These are phyloP conservation scores for Phytopythium chamaehyphon DNA, from an alignment of 352 stramenopile genomes.

Conservation along the genomic window DNA sequence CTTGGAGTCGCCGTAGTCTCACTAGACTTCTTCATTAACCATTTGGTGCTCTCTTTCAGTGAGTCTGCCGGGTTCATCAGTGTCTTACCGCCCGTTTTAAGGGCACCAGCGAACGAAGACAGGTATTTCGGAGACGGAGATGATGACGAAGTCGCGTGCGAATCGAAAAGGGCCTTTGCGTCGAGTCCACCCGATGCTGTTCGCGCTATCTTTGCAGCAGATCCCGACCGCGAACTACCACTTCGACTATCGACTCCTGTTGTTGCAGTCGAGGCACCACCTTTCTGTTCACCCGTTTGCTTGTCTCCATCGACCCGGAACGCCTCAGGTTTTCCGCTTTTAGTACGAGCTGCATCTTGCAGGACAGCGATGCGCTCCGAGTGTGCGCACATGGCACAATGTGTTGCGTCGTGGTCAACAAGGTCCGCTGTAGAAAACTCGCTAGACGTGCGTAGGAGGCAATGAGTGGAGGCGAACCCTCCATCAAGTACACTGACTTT, in stretches of 20 bases:
- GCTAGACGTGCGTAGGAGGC: constrained; percentile 39
- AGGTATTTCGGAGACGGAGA: constrained; percentile 34
- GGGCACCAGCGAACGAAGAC: constrained; percentile 55
- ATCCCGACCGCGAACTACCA: constrained; percentile 1
- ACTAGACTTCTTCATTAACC: constrained; percentile 71
- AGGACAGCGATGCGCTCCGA: constrained; percentile 22
- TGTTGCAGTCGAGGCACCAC: too few relatives aligned
- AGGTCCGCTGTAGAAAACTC: constrained; percentile 64
- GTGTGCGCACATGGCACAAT: constrained; percentile 61
- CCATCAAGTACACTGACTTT: constrained; percentile 74
- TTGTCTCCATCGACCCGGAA: too few relatives aligned
- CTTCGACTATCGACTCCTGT: not conserved
- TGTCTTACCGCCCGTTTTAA: constrained; percentile 70
- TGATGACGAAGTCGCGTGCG: constrained; percentile 5
- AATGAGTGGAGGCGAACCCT: constrained; percentile 62
- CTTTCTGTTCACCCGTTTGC: too few relatives aligned
- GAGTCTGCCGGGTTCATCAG: constrained; percentile 49
- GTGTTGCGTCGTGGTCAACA: constrained; percentile 61
- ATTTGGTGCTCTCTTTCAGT: constrained; percentile 67
- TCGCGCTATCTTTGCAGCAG: not conserved
- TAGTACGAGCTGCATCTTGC: not conserved
- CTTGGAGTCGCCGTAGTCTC: constrained; percentile 11
- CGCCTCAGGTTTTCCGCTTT: not conserved
- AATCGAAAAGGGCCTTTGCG: constrained; percentile 36
- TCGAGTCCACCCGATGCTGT: constrained; percentile 19